These are phyloP conservation scores for Escovopsis sp. DNA, from an alignment of 2,329 filamentous ascomycete genomes.

Conservation along the genomic window DNA sequence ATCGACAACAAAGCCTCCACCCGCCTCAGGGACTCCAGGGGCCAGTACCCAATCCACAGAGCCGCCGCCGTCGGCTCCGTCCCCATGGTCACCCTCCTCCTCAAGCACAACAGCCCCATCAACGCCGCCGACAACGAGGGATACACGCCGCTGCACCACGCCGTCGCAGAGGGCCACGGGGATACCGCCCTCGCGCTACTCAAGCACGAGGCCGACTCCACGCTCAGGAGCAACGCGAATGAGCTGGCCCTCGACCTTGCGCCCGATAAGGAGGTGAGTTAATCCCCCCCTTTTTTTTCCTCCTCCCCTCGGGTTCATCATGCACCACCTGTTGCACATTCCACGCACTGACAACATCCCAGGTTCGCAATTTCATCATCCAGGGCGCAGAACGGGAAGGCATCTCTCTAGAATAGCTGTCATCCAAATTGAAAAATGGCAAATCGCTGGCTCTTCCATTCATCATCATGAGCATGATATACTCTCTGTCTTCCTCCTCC, in stretches of 20 bases:
- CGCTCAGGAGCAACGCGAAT: conserved; percentile 61
- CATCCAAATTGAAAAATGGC: conserved; percentile 1
- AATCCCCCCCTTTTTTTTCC: too few species aligned
- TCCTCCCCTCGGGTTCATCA: too few species aligned
- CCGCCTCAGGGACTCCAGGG: conserved; percentile 67
- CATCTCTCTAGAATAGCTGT: conserved; percentile 39
- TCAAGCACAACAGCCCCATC: conserved; percentile 65
- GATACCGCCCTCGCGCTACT: conserved; percentile 73
- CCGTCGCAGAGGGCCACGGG: conserved; percentile 60
- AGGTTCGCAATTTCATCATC: conserved; percentile 65
- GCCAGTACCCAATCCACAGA: conserved; percentile 82
- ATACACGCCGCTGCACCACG: conserved; percentile 81
- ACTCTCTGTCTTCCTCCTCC: background rate
- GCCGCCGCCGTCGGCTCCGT: conserved; percentile 80
- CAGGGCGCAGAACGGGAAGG: conserved; percentile 73
- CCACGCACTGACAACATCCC: background rate
- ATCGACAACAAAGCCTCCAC: conserved; percentile 63
- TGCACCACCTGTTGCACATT: too few species aligned
- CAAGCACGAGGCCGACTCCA: conserved; percentile 69
- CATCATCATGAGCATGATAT: conserved; percentile 1
- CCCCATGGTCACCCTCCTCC: conserved; percentile 70
- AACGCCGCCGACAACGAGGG: conserved; percentile 73
- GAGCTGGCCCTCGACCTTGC: conserved; percentile 64
- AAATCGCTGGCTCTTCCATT: conserved; percentile 6
- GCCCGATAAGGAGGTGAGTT: conserved; percentile 65